Conservation (phyloP, 2,329 filamentous ascomycete genomes). For the Boeremia exigua region DNA sequence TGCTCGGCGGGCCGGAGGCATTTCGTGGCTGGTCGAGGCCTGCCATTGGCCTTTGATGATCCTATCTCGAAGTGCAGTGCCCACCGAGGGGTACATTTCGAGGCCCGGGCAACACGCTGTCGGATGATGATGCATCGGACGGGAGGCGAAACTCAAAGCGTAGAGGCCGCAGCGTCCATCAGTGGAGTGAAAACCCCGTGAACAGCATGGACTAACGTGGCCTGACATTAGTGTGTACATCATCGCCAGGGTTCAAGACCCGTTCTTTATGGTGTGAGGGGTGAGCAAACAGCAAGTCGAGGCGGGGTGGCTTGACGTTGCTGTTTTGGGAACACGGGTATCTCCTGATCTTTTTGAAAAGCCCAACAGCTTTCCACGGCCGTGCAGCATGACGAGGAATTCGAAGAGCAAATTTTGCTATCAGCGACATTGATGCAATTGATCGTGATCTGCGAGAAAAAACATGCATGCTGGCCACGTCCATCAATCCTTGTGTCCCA, state of each 20-base stretch:
- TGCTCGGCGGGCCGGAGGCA: conserved; percentile 35
- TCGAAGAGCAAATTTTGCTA: not conserved
- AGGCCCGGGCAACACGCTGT: conserved; percentile 26
- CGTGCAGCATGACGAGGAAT: not conserved
- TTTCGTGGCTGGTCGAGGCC: not conserved
- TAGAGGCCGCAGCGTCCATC: conserved; percentile 19
- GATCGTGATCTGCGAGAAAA: conserved; percentile 12
- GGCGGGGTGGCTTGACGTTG: conserved; percentile 29
- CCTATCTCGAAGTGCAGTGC: conserved; percentile 20
- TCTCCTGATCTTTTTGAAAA: conserved; percentile 32
- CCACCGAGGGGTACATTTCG: conserved; percentile 29
- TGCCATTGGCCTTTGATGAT: conserved; percentile 19
- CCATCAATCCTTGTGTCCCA: not conserved
- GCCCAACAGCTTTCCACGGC: conserved; percentile 5
- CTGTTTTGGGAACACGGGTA: conserved; percentile 20
- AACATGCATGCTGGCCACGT: conserved; percentile 3
- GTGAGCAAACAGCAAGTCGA: conserved; percentile 18
- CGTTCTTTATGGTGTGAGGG: conserved; percentile 34
- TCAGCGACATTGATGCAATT: not conserved
- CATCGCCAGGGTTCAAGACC: conserved; percentile 17
- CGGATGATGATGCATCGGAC: conserved; percentile 45
- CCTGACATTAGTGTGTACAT: conserved; percentile 26
- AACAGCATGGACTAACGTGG: conserved; percentile 18
- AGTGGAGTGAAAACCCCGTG: conserved; percentile 15
- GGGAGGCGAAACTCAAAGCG: conserved; percentile 29